Evolutionary conservation across 2,329 filamentous ascomycete species (phyloP).

Genomic region (Scedosporium apiospermum): DNA sequence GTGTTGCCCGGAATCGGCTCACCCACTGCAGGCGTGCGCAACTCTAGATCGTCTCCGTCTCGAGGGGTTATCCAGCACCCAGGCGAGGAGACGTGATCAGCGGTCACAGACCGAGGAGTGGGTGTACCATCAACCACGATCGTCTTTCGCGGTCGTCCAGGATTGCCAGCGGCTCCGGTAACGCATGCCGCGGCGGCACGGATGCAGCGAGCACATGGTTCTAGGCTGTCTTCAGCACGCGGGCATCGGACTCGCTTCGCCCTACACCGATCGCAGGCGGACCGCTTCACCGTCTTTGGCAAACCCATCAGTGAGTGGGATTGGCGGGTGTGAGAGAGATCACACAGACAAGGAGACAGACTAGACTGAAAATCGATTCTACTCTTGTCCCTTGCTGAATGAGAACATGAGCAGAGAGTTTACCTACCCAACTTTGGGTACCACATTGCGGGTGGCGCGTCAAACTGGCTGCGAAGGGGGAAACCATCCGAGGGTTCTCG

Average conservation of each 20-base stretch:
- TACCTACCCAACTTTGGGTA: neutral
- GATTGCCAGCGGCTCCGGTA: slow-evolving; percentile 12
- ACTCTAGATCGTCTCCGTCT: slow-evolving; percentile 7
- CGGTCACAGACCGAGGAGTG: neutral
- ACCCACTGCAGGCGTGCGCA: slow-evolving; percentile 4
- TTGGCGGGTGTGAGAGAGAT: neutral
- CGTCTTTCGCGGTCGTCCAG: slow-evolving; percentile 13
- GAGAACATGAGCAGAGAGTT: neutral
- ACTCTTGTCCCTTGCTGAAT: neutral
- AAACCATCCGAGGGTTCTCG: neutral
- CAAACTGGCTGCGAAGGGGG: neutral
- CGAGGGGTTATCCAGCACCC: slow-evolving; percentile 3
- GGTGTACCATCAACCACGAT: slow-evolving; percentile 1
- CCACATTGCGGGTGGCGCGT: neutral
- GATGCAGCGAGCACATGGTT: slow-evolving; percentile 13
- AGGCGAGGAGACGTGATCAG: slow-evolving; percentile 4
- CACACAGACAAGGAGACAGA: neutral
- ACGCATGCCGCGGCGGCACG: slow-evolving; percentile 11
- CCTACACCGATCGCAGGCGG: slow-evolving; percentile 15
- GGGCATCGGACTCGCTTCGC: slow-evolving; percentile 15
- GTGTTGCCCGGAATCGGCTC: neutral
- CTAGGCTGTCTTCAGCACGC: slow-evolving; percentile 11
- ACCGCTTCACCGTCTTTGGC: slow-evolving; percentile 10
- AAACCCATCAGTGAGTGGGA: neutral
- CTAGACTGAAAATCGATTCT: neutral